Base-by-base conservation (phyloP, 139 green algal genomes). In the Nannochloris sp. region DNA sequence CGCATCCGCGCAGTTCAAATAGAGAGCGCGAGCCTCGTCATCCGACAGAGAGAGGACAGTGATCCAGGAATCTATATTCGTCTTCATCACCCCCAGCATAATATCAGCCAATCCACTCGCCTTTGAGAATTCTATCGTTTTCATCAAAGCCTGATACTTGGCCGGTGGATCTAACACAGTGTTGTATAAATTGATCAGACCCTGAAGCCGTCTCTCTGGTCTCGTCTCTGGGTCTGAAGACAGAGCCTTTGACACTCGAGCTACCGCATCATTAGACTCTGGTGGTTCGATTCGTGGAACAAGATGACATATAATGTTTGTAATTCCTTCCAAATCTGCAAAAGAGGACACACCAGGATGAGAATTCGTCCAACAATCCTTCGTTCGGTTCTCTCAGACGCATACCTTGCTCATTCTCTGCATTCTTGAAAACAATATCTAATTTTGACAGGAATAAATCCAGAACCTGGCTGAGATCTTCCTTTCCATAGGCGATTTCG, bases 121-220 rank as follows among this genome's bases (percentile, higher is more conserved):
- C 10, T n/a, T 63, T 23, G 64, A 67, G 17, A 69, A 72, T 25
- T n/a, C 25, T 28, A 79, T 44, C 13, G 59, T 49, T 53, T 70
- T 49, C 53, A 70, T 63, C 53, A 84, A 62, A 30, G 80, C 60
- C 2, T 56, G 40, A 12, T 62, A 61, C 51, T 77, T 73, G 25
- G 56, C 59, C 36, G 40, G 25, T 5, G 63, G 6, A 17, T 82
- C 70, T 5, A 53, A 33, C 9, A 71, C 43, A 2, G 69, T 62
- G 55, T 80, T 84, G 64, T 75, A 77, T 16, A 84, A 63, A n/a
- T 75, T 65, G 43, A 71, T 70, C 3, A 84, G 70, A n/a, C 59
- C 67, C 37, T 70, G 60, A 37, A 77, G 59, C 26, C 70, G 70
- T 50, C 61, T 63, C 12, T 77, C 65, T 5, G 65, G 59, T 14